Percentiles rank a stretch among this genome's conserved stretches.
These are phyloP conservation scores for Zymoseptoria crescenta DNA, from an alignment of 2,329 filamentous ascomycete genomes.

Conservation along the genomic window DNA sequence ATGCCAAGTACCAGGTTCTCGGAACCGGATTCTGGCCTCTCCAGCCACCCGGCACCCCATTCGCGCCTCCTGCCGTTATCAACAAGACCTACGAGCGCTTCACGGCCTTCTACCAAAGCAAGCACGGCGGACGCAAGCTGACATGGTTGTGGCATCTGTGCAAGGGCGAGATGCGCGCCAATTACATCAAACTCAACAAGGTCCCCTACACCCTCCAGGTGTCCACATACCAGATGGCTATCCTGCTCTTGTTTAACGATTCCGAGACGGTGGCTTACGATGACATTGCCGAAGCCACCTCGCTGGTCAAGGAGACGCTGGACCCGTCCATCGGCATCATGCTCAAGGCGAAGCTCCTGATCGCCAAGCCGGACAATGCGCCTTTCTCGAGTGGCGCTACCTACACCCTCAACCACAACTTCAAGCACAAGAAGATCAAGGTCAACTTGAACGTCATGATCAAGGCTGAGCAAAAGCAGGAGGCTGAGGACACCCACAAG, in stretches of 20 bases:
- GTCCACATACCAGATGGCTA: slow-evolving; percentile 95
- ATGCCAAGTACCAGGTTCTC: slow-evolving; percentile 85
- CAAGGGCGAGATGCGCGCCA: slow-evolving; percentile 92
- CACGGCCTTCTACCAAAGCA: slow-evolving; percentile 84
- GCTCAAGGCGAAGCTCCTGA: slow-evolving; percentile 85
- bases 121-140: slow-evolving; percentile 91
- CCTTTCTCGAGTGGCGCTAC: slow-evolving; percentile 71
- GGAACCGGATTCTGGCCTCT: slow-evolving; percentile 98
- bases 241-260: slow-evolving; percentile 91
- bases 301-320: slow-evolving; percentile 70
- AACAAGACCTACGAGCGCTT: slow-evolving; percentile 85
- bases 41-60: slow-evolving; percentile 75
- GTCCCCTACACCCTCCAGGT: slow-evolving; percentile 95
- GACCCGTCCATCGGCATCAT: slow-evolving; percentile 82
- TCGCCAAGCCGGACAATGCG: slow-evolving; percentile 60
- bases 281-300: slow-evolving; percentile 75
- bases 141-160: slow-evolving; percentile 98
- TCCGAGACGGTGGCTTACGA: slow-evolving; percentile 77
- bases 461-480: slow-evolving; percentile 92
- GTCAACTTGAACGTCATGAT: slow-evolving; percentile 93
- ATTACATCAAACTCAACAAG: slow-evolving; percentile 81
- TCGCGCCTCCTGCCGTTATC: slow-evolving; percentile 79
- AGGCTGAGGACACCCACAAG: slow-evolving; percentile 96
- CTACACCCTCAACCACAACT: slow-evolving; percentile 83
- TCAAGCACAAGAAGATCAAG: slow-evolving; percentile 97